These are phyloP conservation scores for Penicillium sp. DNA, from an alignment of 2,329 filamentous ascomycete species.

Conservation along the genomic window DNA sequence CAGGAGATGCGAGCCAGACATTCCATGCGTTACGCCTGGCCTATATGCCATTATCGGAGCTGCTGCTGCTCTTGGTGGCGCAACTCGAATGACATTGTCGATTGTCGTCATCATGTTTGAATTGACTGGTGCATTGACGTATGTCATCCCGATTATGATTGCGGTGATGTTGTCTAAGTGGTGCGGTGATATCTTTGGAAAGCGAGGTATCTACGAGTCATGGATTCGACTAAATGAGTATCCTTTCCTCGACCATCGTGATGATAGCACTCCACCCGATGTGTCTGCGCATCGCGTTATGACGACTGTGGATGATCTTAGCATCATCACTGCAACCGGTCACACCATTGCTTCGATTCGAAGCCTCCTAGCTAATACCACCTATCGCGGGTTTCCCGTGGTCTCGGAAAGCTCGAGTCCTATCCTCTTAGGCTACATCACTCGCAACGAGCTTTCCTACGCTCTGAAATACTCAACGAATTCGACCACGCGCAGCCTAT, in stretches of 20 bases:
- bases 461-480: slow-evolving; percentile 64
- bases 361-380: slow-evolving; percentile 66
- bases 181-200: slow-evolving; percentile 93
- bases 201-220: slow-evolving; percentile 90
- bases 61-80: slow-evolving; percentile 86
- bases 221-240: slow-evolving; percentile 98
- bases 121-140: slow-evolving; percentile 89
- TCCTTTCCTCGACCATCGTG: slow-evolving; percentile 88
- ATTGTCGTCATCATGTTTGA: slow-evolving; percentile 99
- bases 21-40: slow-evolving; percentile 84
- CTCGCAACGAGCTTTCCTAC: slow-evolving; percentile 80
- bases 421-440: slow-evolving; percentile 87
- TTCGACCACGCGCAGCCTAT: slow-evolving; percentile 48
- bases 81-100: slow-evolving; percentile 93
- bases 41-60: slow-evolving; percentile 96
- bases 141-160: slow-evolving; percentile 98
- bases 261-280: slow-evolving; percentile 73
- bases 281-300: slow-evolving; percentile 83
- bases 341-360: slow-evolving; percentile 78
- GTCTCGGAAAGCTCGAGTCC: slow-evolving; percentile 73
- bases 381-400: slow-evolving; percentile 88
- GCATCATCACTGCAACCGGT: slow-evolving; percentile 78
- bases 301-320: slow-evolving; percentile 86
- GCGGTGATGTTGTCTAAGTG: slow-evolving; percentile 98
- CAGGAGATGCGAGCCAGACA: slow-evolving; percentile 74